These are phyloP conservation scores for Pontederia paniculata DNA, from an alignment of 176 grass and related monocot species.

Conservation along the genomic window DNA sequence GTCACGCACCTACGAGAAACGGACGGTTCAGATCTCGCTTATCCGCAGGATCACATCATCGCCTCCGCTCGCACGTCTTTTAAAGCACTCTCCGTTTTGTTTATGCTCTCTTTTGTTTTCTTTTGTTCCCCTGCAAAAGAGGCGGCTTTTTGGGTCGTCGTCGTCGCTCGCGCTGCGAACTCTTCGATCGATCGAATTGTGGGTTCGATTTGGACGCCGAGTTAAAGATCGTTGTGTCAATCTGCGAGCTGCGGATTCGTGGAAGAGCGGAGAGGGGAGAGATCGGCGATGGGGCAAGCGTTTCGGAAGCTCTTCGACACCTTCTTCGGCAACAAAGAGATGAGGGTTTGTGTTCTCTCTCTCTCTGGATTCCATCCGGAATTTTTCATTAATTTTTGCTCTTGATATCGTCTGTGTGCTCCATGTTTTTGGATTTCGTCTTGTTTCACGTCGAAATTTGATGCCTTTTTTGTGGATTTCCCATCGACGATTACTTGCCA, in stretches of 20 bases:
- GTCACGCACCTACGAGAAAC: too few relatives aligned
- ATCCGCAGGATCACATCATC: too few relatives aligned
- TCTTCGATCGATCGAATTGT: not conserved
- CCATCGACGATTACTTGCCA: not conserved
- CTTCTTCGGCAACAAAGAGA: constrained; percentile 88
- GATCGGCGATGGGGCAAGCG: constrained; percentile 60
- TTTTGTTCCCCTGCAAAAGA: not conserved
- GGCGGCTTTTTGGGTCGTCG: not conserved
- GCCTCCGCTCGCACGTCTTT: not conserved
- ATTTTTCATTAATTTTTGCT: not conserved
- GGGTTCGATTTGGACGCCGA: not conserved
- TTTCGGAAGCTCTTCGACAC: constrained; percentile 84
- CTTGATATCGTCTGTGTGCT: too few relatives aligned
- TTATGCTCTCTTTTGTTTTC: too few relatives aligned
- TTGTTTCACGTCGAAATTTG: not conserved
- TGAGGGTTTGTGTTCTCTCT: constrained; percentile 42
- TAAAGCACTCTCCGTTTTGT: not conserved
- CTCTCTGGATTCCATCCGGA: not conserved
- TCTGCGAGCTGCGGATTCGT: not conserved
- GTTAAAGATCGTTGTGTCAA: not conserved
- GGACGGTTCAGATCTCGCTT: too few relatives aligned
- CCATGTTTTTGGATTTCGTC: too few relatives aligned
- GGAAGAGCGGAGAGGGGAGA: not conserved
- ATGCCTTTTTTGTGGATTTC: not conserved
- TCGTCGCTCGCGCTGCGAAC: not conserved